Conservation (phyloP, 805 yeast species). For the Maudiozyma pseudohumilis region DNA sequence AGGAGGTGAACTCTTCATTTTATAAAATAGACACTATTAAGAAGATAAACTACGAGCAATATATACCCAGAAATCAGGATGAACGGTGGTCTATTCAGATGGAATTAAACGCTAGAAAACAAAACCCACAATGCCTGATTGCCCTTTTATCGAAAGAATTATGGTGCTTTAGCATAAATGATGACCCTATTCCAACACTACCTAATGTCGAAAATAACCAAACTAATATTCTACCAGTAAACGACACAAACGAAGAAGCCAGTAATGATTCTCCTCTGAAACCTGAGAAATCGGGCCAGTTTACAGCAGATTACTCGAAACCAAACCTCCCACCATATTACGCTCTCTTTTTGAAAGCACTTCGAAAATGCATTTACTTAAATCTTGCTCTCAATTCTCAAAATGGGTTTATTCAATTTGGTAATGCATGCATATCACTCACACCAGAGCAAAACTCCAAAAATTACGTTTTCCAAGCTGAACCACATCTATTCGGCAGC, state of each 20-base stretch:
- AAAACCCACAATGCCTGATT: constrained; percentile 30
- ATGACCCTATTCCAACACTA: constrained; percentile 29
- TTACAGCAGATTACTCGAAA: constrained; percentile 28
- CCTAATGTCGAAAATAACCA: constrained; percentile 11
- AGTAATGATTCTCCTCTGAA: constrained; percentile 3
- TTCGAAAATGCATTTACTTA: constrained; percentile 34
- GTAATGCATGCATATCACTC: constrained; percentile 34
- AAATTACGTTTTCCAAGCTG: constrained; percentile 28
- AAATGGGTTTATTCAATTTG: constrained; percentile 39
- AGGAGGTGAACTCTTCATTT: constrained; percentile 24
- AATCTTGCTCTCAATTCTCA: constrained; percentile 26
- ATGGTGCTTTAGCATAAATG: constrained; percentile 36
- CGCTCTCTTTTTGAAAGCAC: constrained; percentile 41
- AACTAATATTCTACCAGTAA: constrained; percentile 1
- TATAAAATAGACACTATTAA: constrained; percentile 22
- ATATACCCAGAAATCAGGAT: constrained; percentile 26
- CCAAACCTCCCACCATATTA: constrained; percentile 33
- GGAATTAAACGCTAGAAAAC: constrained; percentile 31
- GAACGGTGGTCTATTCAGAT: constrained; percentile 36
- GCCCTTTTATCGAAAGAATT: constrained; percentile 34
- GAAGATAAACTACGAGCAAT: constrained; percentile 28
- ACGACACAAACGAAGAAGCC: not conserved
- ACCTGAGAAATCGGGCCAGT: constrained; percentile 27
- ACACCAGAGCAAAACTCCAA: constrained; percentile 1
- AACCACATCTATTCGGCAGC: constrained; percentile 38